phyloP scores from a whole-genome alignment of 805 yeast genomes.

The Komagataella mondaviorum region DNA sequence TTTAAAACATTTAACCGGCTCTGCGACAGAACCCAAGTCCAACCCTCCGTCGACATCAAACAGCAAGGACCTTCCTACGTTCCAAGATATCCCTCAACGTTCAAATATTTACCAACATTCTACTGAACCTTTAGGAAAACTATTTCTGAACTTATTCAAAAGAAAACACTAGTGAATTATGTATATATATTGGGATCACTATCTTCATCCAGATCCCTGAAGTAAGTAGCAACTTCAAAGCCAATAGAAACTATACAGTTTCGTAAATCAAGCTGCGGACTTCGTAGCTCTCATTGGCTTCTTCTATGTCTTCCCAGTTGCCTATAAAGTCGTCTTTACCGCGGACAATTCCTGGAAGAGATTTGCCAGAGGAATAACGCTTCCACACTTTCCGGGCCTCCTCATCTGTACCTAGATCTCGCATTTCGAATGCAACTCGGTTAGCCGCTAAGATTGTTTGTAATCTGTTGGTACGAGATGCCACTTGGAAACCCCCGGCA shows the following conservation, averaged over 20 bases:
- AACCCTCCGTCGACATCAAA: not conserved
- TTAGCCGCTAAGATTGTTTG: slow-evolving; percentile 67
- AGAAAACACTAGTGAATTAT: not conserved
- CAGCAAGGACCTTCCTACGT: slow-evolving; percentile 6
- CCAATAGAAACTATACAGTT: slow-evolving; percentile 24
- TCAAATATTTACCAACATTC: slow-evolving; percentile 12
- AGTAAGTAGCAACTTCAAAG: not conserved
- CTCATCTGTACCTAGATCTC: slow-evolving; percentile 80
- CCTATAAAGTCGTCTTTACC: slow-evolving; percentile 75
- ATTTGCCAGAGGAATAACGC: slow-evolving; percentile 55
- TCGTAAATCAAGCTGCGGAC: slow-evolving; percentile 54
- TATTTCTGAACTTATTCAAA: slow-evolving; percentile 13
- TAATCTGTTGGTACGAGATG: slow-evolving; percentile 63
- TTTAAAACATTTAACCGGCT: slow-evolving; percentile 9
- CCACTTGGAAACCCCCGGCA: slow-evolving; percentile 77
- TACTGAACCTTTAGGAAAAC: slow-evolving; percentile 15
- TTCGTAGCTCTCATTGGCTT: slow-evolving; percentile 70
- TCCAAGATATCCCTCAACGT: slow-evolving; percentile 2
- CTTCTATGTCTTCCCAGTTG: slow-evolving; percentile 75
- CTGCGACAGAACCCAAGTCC: not conserved
- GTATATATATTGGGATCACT: not conserved
- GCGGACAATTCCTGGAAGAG: slow-evolving; percentile 77
- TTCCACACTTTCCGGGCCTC: slow-evolving; percentile 80
- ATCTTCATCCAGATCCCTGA: not conserved
- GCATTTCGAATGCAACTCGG: slow-evolving; percentile 47